Conservation (phyloP, 2,329 filamentous ascomycete genomes). For the Ophiostoma montium region DNA sequence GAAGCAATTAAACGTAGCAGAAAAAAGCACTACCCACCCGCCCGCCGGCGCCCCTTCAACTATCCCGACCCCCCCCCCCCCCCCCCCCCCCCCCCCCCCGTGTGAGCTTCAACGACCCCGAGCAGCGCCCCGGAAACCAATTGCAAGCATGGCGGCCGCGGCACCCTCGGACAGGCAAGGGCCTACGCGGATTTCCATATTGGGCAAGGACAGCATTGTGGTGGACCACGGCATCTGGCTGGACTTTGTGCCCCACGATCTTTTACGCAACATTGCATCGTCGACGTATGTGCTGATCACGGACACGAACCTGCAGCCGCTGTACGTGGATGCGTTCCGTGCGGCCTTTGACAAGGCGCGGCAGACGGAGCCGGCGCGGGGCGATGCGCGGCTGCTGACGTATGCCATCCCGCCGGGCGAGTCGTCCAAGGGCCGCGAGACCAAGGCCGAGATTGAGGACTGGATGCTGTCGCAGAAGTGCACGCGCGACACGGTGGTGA, state of each 20-base stretch:
- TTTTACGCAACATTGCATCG: slow-evolving; percentile 61
- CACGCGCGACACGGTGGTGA: slow-evolving; percentile 85
- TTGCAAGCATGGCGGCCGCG: slow-evolving; percentile 7
- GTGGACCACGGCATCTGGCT: slow-evolving; percentile 87
- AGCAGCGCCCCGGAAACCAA: neutral
- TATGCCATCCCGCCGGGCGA: slow-evolving; percentile 85
- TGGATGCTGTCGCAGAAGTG: slow-evolving; percentile 93
- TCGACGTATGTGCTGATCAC: slow-evolving; percentile 95
- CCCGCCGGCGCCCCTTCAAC: too few relatives aligned
- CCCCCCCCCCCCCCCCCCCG: neutral
- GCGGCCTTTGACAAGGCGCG: slow-evolving; percentile 39
- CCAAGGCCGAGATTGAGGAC: slow-evolving; percentile 91
- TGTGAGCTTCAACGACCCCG: neutral
- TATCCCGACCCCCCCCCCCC: neutral
- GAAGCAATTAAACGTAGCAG: too few relatives aligned
- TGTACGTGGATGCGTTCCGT: slow-evolving; percentile 70
- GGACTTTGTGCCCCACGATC: slow-evolving; percentile 64
- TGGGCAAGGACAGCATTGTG: slow-evolving; percentile 81
- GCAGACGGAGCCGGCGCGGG: slow-evolving; percentile 20
- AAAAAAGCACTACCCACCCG: too few relatives aligned
- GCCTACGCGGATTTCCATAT: slow-evolving; percentile 57
- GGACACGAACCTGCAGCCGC: slow-evolving; percentile 75
- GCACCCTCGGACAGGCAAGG: slow-evolving; percentile 11
- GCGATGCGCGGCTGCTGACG: slow-evolving; percentile 56
- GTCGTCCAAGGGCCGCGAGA: slow-evolving; percentile 82